Conservation (phyloP, 352 stramenopile species). For the Phytopythium aichiense region DNA sequence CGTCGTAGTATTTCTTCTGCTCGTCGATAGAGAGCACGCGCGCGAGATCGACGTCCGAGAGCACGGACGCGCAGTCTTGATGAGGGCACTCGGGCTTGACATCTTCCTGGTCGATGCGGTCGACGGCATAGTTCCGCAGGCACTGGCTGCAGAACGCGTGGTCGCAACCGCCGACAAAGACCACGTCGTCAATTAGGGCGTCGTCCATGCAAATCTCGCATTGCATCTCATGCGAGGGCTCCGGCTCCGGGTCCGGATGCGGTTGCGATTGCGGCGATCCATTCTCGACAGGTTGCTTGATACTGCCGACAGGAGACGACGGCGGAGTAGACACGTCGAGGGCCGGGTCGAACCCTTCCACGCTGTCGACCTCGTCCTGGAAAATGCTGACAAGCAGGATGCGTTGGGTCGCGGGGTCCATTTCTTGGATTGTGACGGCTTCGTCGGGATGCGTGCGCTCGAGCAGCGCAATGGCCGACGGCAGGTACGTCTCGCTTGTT, state of each 20-base stretch:
- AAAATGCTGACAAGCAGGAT: not conserved
- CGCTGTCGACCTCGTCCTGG: not conserved
- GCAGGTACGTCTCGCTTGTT: not conserved
- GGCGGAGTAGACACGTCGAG: not conserved
- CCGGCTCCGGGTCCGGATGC: not conserved
- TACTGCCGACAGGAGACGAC: not conserved
- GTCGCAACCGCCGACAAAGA: not conserved
- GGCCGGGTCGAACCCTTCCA: not conserved
- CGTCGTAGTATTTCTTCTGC: conserved; percentile 1
- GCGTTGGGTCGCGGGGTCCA: not conserved
- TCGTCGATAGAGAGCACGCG: not conserved
- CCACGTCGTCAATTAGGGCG: not conserved
- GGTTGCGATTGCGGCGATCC: not conserved
- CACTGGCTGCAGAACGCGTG: not conserved
- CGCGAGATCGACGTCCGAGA: not conserved
- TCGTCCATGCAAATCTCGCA: not conserved
- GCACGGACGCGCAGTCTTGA: not conserved
- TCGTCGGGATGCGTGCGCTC: not conserved
- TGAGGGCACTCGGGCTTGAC: not conserved
- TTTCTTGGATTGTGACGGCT: conserved; percentile 1
- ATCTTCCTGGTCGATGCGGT: not conserved
- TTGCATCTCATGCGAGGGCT: not conserved
- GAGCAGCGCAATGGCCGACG: not conserved
- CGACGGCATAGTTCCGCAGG: not conserved
- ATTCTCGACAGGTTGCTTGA: not conserved